Conservation (phyloP, 768 basidiomycete species). For the Kwoniella shandongensis region DNA sequence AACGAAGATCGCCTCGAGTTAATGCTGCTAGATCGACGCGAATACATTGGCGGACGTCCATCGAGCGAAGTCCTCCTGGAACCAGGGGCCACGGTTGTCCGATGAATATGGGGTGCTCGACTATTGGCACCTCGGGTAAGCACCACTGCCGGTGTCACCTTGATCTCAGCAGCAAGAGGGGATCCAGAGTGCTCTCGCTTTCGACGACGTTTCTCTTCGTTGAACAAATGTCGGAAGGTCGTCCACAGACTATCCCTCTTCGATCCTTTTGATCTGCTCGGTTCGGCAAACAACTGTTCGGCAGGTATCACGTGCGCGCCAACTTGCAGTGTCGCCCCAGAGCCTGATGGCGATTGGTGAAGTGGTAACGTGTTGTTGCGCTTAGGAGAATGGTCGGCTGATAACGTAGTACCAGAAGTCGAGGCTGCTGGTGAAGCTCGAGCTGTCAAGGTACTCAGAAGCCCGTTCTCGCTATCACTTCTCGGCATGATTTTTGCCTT, state of each 20-base stretch:
- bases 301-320: no score
- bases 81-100: conserved; percentile 25
- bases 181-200: conserved; percentile 59
- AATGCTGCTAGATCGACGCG: conserved; percentile 84
- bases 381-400: conserved; percentile 63
- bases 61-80: conserved; percentile 52
- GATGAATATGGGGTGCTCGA: conserved; percentile 32
- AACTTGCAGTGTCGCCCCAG: no score
- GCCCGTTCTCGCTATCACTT: conserved; percentile 12
- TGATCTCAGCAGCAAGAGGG: conserved; percentile 10
- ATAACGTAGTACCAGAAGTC: conserved; percentile 59
- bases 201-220: conserved; percentile 77
- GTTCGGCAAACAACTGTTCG: conserved; percentile 8
- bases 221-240: conserved; percentile 86
- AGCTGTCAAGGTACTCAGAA: not conserved
- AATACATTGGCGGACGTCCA: conserved; percentile 69
- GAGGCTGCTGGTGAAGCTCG: conserved; percentile 2
- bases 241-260: conserved; percentile 78
- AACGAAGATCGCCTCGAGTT: conserved; percentile 75
- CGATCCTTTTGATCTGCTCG: conserved; percentile 50
- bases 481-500: conserved; percentile 13
- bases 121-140: conserved; percentile 35
- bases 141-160: conserved; percentile 28
- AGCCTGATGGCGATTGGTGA: not conserved
- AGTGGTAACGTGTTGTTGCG: conserved; percentile 6